phyloP scores from a whole-genome alignment of 495 filamentous ascomycete species.

The Neurospora discreta region DNA sequence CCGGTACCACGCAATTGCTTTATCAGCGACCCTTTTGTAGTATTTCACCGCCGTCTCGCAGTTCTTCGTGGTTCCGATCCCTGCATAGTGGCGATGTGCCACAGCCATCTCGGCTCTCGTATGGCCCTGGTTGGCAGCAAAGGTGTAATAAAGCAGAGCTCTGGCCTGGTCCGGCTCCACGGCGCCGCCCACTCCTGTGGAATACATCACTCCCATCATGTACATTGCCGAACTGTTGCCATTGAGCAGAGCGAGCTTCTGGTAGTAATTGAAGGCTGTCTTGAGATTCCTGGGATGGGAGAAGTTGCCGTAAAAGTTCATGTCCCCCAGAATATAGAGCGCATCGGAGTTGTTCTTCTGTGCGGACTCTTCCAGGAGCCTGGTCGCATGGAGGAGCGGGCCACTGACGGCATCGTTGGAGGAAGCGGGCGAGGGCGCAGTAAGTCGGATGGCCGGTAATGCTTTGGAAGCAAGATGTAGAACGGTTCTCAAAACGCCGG shows the following conservation, averaged over 20 bases:
- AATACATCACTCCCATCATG: constrained; percentile 95
- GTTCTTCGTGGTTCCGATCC: constrained; percentile 73
- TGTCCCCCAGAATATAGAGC: constrained; percentile 79
- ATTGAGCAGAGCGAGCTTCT: constrained; percentile 59
- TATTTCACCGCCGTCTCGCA: constrained; percentile 78
- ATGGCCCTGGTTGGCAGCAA: constrained; percentile 76
- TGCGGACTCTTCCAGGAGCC: constrained; percentile 64
- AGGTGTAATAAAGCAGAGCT: constrained; percentile 87
- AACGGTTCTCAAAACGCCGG: constrained; percentile 27
- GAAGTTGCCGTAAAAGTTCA: constrained; percentile 96
- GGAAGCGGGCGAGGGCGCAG: constrained; percentile 25
- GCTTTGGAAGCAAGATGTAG: constrained; percentile 27
- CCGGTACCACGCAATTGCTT: constrained; percentile 73
- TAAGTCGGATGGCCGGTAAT: constrained; percentile 31
- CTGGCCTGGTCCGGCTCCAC: constrained; percentile 86
- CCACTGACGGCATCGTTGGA: constrained; percentile 19
- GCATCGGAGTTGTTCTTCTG: constrained; percentile 73
- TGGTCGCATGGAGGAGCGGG: constrained; percentile 49
- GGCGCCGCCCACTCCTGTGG: constrained; percentile 74
- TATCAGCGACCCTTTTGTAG: constrained; percentile 90
- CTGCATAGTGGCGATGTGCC: constrained; percentile 74
- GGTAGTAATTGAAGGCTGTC: constrained; percentile 72
- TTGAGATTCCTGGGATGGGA: constrained; percentile 75
- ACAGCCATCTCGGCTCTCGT: constrained; percentile 88
- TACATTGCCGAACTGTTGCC: constrained; percentile 89